Base-by-base conservation (phyloP, 805 yeast genomes). In the Barnettozyma wickerhamii region DNA sequence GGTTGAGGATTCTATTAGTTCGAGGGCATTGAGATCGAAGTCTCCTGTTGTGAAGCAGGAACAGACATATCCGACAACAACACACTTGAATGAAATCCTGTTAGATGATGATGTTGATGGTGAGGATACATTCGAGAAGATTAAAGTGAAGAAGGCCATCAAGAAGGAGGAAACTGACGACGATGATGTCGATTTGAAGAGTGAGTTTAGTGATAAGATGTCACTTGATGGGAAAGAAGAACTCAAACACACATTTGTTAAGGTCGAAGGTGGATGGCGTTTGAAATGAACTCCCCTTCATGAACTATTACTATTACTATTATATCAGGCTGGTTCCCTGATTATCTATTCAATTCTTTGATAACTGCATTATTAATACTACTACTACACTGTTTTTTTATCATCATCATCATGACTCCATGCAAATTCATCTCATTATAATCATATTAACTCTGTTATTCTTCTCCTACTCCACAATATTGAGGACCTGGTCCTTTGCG, bases 401-500 rank as follows among this genome's bases (percentile, higher is more conserved):
- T n/a, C n/a, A n/a, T n/a, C n/a, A n/a, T n/a, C n/a, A n/a, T n/a
- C n/a, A n/a, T n/a, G n/a, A n/a, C n/a, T n/a, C n/a, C n/a, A n/a
- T n/a, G n/a, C n/a, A n/a, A n/a, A n/a, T n/a, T n/a, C n/a, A n/a
- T n/a, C n/a, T n/a, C n/a, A n/a, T n/a, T n/a, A n/a, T n/a, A n/a
- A n/a, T n/a, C n/a, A n/a, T n/a, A n/a, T n/a, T n/a, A n/a, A n/a
- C n/a, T n/a, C n/a, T n/a, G n/a, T n/a, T 10, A 19, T 10, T 6
- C 4, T 9, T 7, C 10, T 26, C 17, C 45, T 38, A 52, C 27
- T 55, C 58, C 7, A 51, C 57, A 34, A 56, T 51, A 33, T 50
- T 48, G 21, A 55, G 46, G 5, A 41, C 33, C 5, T 29, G 21
- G 1, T 52, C 55, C 28, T 47, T 33, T 9, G 42, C 45, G 10